These are phyloP conservation scores for Kazachstania viticola DNA, from an alignment of 805 yeast genomes.

Conservation along the genomic window DNA sequence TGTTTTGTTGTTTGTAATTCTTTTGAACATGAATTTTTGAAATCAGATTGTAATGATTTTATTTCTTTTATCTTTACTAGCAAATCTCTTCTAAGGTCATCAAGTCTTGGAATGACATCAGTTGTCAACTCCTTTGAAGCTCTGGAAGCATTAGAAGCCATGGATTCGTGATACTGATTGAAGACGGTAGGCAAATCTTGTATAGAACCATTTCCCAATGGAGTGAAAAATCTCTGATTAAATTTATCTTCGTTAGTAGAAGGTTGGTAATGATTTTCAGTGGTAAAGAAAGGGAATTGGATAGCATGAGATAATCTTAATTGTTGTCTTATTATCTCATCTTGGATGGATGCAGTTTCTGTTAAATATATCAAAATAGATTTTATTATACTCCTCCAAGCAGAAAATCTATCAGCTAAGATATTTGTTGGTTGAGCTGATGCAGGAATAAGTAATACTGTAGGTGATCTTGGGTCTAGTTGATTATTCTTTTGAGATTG, in stretches of 20 bases:
- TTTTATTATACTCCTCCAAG: slow-evolving; percentile 74
- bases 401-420: slow-evolving; percentile 67
- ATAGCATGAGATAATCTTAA: slow-evolving; percentile 70
- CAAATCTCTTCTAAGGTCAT: slow-evolving; percentile 61
- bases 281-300: slow-evolving; percentile 27
- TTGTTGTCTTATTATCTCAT: slow-evolving; percentile 77
- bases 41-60: slow-evolving; percentile 68
- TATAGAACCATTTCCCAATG: slow-evolving; percentile 67
- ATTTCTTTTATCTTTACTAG: slow-evolving; percentile 79
- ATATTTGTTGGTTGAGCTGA: slow-evolving; percentile 73
- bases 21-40: slow-evolving; percentile 58
- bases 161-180: slow-evolving; percentile 48
- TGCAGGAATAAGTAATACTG: slow-evolving; percentile 40
- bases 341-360: slow-evolving; percentile 75
- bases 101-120: slow-evolving; percentile 53
- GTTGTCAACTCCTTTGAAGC: slow-evolving; percentile 48
- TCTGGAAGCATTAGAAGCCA: slow-evolving; percentile 46
- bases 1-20: slow-evolving; percentile 57
- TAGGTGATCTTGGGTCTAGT: slow-evolving; percentile 37
- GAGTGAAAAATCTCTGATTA: slow-evolving; percentile 44
- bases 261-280: slow-evolving; percentile 20
- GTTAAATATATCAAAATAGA: slow-evolving; percentile 62
- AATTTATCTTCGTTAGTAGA: slow-evolving; percentile 12
- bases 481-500: slow-evolving; percentile 6
- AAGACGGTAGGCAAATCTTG: slow-evolving; percentile 70